Base-by-base conservation (phyloP, 305 asterid species). In the Fraxinus dipetala region DNA sequence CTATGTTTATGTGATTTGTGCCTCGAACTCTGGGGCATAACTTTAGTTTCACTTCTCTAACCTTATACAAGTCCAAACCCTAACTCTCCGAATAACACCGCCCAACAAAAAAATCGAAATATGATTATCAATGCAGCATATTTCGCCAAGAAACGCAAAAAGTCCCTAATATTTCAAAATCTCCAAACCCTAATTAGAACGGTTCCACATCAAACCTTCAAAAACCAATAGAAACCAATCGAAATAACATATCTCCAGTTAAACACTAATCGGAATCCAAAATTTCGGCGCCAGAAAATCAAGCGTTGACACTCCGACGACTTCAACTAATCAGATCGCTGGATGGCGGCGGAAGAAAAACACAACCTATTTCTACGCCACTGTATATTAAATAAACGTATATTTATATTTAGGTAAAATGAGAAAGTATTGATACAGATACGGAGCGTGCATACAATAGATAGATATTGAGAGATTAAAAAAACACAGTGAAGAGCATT, bases 1-100 rank as follows among this genome's bases (percentile, higher is more conserved):
- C 98, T 93, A 85, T 89, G 97, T 84, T 95, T 95, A 80, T 94
- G 98, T 63, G 96, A 94, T 87, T 93, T 94, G 86, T 94, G 95
- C 87, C 94, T 89, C 85, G 98, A 93, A 90, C 98, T 94, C 85
- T 87, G 87, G 69, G 98, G 97, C 99, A 96, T 96, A 80, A 61
- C 90, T 84, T 56, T 74, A 82, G 78, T 78, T 86, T 63, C 54
- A 73, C 74, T 51, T 43, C 76, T 79, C 75, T 43, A 81, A 61
- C 77, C 56, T 61, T 67, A 79, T 72, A 75, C 82, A 77, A 61
- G 75, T 18, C 80, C 59, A 86, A 80, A 31, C 82, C 89, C 86
- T 86, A 78, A 51, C 65, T 77, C 76, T 24, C 81, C 76, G 82
- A 79, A 88, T 79, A 80, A 77, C 67, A 61, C 84, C 78, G 72